Evolutionary conservation across 352 stramenopile species (phyloP), one percentile per base, ranked within the genome.

Genomic region (Phytophthora quininea): DNA sequence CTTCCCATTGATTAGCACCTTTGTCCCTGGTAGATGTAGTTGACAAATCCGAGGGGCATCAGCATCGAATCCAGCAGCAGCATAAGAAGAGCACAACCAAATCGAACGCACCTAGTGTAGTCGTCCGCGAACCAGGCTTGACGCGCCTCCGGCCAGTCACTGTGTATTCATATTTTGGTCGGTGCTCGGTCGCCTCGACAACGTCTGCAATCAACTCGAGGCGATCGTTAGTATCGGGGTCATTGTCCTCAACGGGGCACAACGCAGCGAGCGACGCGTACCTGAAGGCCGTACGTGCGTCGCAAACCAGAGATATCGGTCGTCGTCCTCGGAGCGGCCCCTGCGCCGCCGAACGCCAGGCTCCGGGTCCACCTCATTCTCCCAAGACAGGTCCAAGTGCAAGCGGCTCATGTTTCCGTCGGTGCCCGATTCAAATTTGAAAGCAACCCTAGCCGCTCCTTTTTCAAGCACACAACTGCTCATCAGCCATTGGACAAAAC

Each of bases 141-240:
- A 92, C 73, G 24, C 88, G 88, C 61, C 84, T 91, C 15, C 76
- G 68, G 29, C 88, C 86, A 15, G 84, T 92, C 3, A 94, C 88
- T 2, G 74, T 90, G 35, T 84, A 93, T 54, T 95, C 80, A 42
- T 93, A 91, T 52, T 92, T 79, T 10, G 82, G 78, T 27, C 54
- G 77, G 38, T 92, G 80, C 2, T 92, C 72, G 14, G 67, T 92
- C 19, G 86, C 82, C 64, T 96, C 88, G 8, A 93, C 70, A 1
- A 96, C 74, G 56, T 92, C 88, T 96, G 69, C 19, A 55, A 29
- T 29, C 15, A 37, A 40, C 10, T 40, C 35, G 4, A 52, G 37
- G 3, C 27, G 30, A 71, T 32, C 67, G 48, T 37, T 53, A 3
- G n/a, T 10, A 3, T 50, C 14, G 11, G 3, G 53, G 3, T 14